Percentiles rank a stretch among this genome's conserved stretches.
Evolutionary conservation across 257 asterid species (phyloP).

Genomic region (Solanum medicagineum): DNA sequence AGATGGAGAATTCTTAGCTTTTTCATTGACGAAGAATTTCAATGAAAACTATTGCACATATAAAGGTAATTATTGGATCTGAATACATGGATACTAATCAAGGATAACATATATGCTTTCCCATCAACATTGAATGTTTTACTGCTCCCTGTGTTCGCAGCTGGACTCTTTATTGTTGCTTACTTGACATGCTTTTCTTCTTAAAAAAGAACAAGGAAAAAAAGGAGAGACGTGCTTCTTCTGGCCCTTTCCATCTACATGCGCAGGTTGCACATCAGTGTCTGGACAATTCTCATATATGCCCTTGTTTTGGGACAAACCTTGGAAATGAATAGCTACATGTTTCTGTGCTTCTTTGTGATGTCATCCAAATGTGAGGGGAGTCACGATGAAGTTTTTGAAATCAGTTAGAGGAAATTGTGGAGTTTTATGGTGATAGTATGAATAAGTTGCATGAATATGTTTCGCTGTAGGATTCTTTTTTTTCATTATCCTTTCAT

Average conservation of each 20-base stretch:
- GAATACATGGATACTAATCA: constrained; percentile 14
- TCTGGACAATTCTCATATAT: background rate
- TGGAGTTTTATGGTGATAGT: background rate
- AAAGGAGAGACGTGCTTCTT: background rate
- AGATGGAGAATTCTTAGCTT: constrained; percentile 41
- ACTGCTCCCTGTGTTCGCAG: background rate
- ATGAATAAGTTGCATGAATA: background rate
- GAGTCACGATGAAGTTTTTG: background rate
- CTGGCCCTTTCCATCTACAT: background rate
- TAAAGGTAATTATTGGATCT: constrained; percentile 43
- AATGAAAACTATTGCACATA: constrained; percentile 21
- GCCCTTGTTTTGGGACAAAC: background rate
- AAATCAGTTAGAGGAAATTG: background rate
- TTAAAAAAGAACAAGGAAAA: background rate
- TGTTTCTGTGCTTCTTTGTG: background rate
- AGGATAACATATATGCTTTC: constrained; percentile 20
- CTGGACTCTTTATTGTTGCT: background rate
- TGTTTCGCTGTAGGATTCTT: background rate
- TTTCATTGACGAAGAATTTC: constrained; percentile 49
- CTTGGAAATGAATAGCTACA: background rate
- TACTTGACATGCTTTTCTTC: background rate
- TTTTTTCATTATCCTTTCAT: background rate
- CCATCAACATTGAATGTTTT: constrained; percentile 10
- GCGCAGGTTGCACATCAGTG: background rate
- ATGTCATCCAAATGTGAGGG: background rate